Evolutionary conservation across 2,329 filamentous ascomycete genomes (phyloP), one percentile per base, ranked within the genome.

Genomic region (Penicillium palitans): DNA sequence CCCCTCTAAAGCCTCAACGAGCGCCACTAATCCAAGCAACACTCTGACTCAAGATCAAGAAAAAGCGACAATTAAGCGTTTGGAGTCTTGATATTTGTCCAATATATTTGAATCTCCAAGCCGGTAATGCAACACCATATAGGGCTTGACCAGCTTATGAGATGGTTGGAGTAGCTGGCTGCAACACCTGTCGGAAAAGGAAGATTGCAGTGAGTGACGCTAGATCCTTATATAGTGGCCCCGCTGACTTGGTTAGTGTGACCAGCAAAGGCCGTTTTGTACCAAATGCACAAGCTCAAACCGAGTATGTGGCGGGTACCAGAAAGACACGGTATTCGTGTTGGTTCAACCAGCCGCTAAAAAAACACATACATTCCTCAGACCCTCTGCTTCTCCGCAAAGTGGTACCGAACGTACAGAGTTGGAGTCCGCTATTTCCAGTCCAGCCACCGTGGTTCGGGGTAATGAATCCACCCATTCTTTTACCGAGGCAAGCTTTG

Each of bases 291-390:
- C 66, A 24, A 66, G 66, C 48, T 72, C 70, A 10, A 68, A 67
- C 13, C 64, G 71, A 54, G 48, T 52, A n/a, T 74, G 72, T 55
- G 57, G 59, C 7, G 71, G 71, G 9, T 74, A 73, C 57, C 64
- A 65, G 37, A 64, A 64, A 33, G 61, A 69, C 8, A 66, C 61
- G 19, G 60, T 68, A 8, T 73, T 74, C 48, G 65, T 74, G 15
- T 29, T 65, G 21, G 62, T 70, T 27, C 59, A 66, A 61, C 61
- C 67, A 55, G 59, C 52, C 15, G 42, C 59, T 24, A 63, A 60
- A 29, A 59, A 60, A 42, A 52, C 37, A 33, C 49, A 50, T 40
- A 39, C 10, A 15, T 50, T 40, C 19, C 33, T 50, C 47, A 50
- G 35, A 24, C 8, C 35, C 19, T n/a, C 39, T 13, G 39, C 21